A percentile compares a stretch with the other conserved stretches of the same genome.
phyloP scores from a whole-genome alignment of 306 rosid species.

The Cajanus cajan region DNA sequence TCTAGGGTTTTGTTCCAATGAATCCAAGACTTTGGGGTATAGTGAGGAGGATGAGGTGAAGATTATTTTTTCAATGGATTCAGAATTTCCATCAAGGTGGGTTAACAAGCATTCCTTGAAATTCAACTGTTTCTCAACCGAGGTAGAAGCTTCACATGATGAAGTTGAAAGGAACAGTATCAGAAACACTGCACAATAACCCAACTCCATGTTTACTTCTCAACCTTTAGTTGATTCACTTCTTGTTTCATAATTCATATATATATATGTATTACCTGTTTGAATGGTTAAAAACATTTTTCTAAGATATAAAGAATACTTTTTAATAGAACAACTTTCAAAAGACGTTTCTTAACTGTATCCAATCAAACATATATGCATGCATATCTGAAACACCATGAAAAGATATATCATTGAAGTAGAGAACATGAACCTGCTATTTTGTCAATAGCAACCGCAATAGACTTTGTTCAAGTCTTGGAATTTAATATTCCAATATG shows the following conservation, averaged over 20 bases:
- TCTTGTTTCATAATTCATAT: not conserved
- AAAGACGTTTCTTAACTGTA: too few species aligned
- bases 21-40: conserved; percentile 31
- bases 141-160: conserved; percentile 22
- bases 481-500: not conserved
- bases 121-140: conserved; percentile 21
- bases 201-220: conserved; percentile 16
- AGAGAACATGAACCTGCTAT: not conserved
- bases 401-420: not conserved
- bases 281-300: too few species aligned
- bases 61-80: conserved; percentile 21
- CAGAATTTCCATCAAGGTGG: not conserved
- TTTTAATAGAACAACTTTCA: too few species aligned
- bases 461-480: not conserved
- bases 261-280: too few species aligned
- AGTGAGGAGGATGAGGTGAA: conserved; percentile 33
- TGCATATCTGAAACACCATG: not conserved
- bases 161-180: conserved; percentile 36
- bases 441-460: not conserved
- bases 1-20: conserved; percentile 54
- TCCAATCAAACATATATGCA: too few species aligned
- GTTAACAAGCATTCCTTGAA: conserved; percentile 40
- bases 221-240: not conserved
- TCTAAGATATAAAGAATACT: too few species aligned
- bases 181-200: not conserved